phyloP scores from a whole-genome alignment of 441 rosid species.

The Pelargonium australe region DNA sequence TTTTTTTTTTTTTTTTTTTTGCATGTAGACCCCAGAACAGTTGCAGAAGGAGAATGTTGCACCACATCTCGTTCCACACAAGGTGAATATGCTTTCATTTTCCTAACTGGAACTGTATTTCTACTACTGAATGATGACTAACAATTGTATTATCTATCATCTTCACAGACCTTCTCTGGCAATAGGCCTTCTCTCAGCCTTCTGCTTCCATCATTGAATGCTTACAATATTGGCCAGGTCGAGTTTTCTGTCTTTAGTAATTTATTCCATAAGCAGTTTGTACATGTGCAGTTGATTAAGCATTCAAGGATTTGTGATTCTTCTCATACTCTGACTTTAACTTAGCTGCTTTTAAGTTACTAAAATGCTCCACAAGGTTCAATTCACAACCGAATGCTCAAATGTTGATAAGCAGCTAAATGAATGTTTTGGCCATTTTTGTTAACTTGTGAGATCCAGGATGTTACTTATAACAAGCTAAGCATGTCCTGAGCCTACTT shows the following conservation, averaged over 20 bases:
- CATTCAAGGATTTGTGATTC: background rate
- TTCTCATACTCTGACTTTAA: background rate
- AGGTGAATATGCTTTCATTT: conserved; percentile 41
- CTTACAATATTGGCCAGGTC: conserved; percentile 86
- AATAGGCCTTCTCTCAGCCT: conserved; percentile 91
- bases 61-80: conserved; percentile 76
- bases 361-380: background rate
- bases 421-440: background rate
- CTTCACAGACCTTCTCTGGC: conserved; percentile 79
- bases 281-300: conserved; percentile 1
- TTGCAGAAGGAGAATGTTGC: conserved; percentile 67
- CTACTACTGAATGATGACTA: conserved; percentile 13
- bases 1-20: background rate
- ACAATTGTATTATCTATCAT: conserved; percentile 6
- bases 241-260: conserved; percentile 15
- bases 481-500: too few species aligned
- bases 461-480: too few species aligned
- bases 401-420: background rate
- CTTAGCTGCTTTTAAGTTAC: background rate
- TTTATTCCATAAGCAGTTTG: background rate
- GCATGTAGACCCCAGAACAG: conserved; percentile 64
- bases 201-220: conserved; percentile 69
- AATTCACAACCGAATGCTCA: background rate
- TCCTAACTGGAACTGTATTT: conserved; percentile 11
- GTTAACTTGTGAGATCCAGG: background rate